phyloP scores from a whole-genome alignment of 2,329 filamentous ascomycete genomes.

The Penicillium crustosum region DNA sequence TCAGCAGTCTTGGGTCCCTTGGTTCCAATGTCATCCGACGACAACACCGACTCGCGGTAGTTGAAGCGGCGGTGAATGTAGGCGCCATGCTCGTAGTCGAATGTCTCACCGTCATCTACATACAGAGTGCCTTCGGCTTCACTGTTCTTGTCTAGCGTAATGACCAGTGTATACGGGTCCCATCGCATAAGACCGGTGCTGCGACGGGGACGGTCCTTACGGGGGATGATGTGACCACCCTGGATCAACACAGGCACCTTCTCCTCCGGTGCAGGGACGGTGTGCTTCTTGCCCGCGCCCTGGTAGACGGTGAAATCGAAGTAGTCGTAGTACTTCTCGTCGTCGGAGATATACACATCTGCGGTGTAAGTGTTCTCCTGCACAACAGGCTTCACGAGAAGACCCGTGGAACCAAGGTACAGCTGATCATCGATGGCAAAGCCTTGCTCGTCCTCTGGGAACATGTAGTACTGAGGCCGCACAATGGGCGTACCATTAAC shows the following conservation, averaged over 20 bases:
- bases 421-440: slow-evolving; percentile 90
- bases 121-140: slow-evolving; percentile 82
- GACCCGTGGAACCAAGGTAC: slow-evolving; percentile 82
- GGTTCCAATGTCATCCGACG: slow-evolving; percentile 65
- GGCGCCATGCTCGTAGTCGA: slow-evolving; percentile 79
- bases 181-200: slow-evolving; percentile 87
- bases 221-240: slow-evolving; percentile 86
- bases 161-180: slow-evolving; percentile 90
- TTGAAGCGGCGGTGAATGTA: slow-evolving; percentile 83
- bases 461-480: slow-evolving; percentile 88
- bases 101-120: slow-evolving; percentile 89
- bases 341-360: slow-evolving; percentile 84
- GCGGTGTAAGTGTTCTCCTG: slow-evolving; percentile 70
- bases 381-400: slow-evolving; percentile 90
- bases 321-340: slow-evolving; percentile 92
- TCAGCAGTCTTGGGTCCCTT: slow-evolving; percentile 64
- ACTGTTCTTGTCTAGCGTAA: slow-evolving; percentile 67
- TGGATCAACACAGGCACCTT: slow-evolving; percentile 89
- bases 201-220: slow-evolving; percentile 82
- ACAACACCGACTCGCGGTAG: slow-evolving; percentile 61
- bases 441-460: slow-evolving; percentile 81
- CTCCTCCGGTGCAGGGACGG: slow-evolving; percentile 74
- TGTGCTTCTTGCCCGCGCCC: slow-evolving; percentile 67
- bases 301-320: slow-evolving; percentile 79
- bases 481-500: slow-evolving; percentile 82